These are phyloP conservation scores for Fusarium sp. DNA, from an alignment of 2,329 filamentous ascomycete species.

Conservation along the genomic window DNA sequence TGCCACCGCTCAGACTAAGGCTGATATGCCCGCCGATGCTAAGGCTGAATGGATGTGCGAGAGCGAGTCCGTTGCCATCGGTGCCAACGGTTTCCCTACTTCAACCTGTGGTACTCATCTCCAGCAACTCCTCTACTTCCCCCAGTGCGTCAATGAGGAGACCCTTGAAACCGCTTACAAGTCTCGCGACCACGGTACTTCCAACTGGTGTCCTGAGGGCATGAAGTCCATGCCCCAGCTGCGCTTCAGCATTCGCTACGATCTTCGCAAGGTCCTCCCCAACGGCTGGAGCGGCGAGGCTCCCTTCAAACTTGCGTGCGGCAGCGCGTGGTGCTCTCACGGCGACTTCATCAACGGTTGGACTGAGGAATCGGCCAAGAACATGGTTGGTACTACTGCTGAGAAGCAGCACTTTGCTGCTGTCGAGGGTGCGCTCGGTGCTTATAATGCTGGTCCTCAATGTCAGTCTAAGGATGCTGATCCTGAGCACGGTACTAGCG, in stretches of 20 bases:
- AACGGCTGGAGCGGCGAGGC: conserved; percentile 57
- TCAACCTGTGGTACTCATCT: conserved; percentile 32
- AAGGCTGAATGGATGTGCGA: conserved; percentile 50
- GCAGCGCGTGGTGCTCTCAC: conserved; percentile 55
- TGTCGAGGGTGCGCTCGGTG: conserved; percentile 44
- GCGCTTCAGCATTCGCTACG: conserved; percentile 60
- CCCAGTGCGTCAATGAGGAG: conserved; percentile 37
- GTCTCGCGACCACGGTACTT: conserved; percentile 20
- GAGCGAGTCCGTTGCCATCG: conserved; percentile 37
- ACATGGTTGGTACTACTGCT: conserved; percentile 53
- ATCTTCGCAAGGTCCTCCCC: conserved; percentile 55
- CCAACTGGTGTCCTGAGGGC: conserved; percentile 54
- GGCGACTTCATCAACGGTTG: conserved; percentile 62
- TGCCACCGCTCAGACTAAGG: conserved; percentile 36
- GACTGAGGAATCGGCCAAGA: conserved; percentile 46
- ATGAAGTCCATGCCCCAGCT: conserved; percentile 60
- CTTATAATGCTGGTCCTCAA: conserved; percentile 24
- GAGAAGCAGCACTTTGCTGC: conserved; percentile 50
- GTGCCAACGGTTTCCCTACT: conserved; percentile 34
- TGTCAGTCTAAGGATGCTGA: conserved; percentile 54
- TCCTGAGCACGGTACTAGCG: conserved; percentile 53
- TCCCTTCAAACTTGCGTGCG: conserved; percentile 57
- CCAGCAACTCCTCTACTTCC: conserved; percentile 41
- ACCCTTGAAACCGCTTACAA: conserved; percentile 40
- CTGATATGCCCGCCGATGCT: conserved; percentile 39